Evolutionary conservation across 495 filamentous ascomycete species (phyloP).

Genomic region (Xylaria acuta): DNA sequence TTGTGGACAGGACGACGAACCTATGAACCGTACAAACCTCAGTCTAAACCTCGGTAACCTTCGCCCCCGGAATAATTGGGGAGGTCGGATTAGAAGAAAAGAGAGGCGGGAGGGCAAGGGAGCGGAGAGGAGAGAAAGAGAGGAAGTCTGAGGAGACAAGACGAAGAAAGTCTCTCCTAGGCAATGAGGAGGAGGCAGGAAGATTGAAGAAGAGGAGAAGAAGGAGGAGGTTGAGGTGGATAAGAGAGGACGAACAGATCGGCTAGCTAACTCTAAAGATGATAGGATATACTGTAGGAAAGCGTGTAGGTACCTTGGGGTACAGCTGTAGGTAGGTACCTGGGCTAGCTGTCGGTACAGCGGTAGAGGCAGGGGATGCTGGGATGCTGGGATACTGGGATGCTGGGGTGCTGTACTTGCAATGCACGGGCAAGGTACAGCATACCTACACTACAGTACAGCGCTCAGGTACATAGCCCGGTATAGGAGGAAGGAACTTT

Average conservation of each 20-base stretch:
- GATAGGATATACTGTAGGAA: constrained; percentile 22
- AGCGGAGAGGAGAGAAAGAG: constrained; percentile 43
- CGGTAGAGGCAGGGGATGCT: neutral
- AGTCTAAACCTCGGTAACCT: constrained; percentile 43
- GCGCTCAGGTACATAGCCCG: neutral
- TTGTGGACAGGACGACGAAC: neutral
- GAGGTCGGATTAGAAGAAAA: constrained; percentile 45
- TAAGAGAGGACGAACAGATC: constrained; percentile 41
- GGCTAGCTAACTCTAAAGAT: constrained; percentile 28
- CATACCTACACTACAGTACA: neutral
- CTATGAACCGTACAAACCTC: constrained; percentile 6
- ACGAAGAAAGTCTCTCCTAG: constrained; percentile 48
- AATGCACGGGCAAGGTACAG: constrained; percentile 10
- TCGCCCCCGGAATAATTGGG: constrained; percentile 40
- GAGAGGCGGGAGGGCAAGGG: constrained; percentile 33
- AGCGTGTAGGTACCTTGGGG: constrained; percentile 14
- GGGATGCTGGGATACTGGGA: neutral
- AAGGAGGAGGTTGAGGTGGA: constrained; percentile 44
- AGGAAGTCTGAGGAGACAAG: constrained; percentile 42
- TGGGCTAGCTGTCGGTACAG: constrained; percentile 15
- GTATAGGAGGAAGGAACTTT: constrained; percentile 26
- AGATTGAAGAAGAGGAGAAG: constrained; percentile 47
- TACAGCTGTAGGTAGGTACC: constrained; percentile 18
- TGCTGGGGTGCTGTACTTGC: constrained; percentile 1
- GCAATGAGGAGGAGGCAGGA: constrained; percentile 49